phyloP scores from a whole-genome alignment of 164 flowering plant species.

The Amborella trichopoda region DNA sequence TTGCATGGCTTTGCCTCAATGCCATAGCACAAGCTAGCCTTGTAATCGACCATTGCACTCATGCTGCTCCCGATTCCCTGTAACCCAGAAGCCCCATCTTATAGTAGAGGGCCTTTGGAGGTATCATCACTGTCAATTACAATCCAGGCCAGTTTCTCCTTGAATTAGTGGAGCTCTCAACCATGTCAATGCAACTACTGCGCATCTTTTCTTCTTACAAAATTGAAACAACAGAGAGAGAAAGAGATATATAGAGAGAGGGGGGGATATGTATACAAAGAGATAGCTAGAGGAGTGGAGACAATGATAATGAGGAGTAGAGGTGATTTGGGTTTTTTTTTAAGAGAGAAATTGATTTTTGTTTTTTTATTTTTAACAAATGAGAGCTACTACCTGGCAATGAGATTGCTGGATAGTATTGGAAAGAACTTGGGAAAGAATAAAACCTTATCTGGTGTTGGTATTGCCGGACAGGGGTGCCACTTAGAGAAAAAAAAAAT shows the following conservation, averaged over 20 bases:
- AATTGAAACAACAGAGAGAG: not conserved
- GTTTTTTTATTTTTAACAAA: too few relatives aligned
- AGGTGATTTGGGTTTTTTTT: too few relatives aligned
- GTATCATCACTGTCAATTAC: conserved; percentile 8
- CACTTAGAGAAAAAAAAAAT: too few relatives aligned
- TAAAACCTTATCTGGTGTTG: too few relatives aligned
- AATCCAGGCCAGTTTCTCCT: not conserved
- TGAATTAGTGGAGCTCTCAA: conserved; percentile 36
- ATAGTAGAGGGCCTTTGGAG: conserved; percentile 4
- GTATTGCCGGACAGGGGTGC: too few relatives aligned
- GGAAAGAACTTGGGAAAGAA: too few relatives aligned
- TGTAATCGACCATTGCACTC: conserved; percentile 47
- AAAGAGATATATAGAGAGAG: not conserved
- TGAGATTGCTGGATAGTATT: too few relatives aligned
- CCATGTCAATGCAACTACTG: conserved; percentile 46
- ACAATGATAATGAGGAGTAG: conserved; percentile 4
- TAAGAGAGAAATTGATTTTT: too few relatives aligned
- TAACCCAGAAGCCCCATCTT: conserved; percentile 16
- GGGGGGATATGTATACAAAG: too few relatives aligned
- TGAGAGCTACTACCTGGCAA: too few relatives aligned
- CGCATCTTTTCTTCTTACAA: not conserved
- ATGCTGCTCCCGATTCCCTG: conserved; percentile 68
- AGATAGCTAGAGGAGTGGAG: not conserved
- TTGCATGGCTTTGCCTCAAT: conserved; percentile 39
- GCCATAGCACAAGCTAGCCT: conserved; percentile 47